Evolutionary conservation across 129 eudicot genomes (phyloP).

Genomic region (Tanacetum coccineum): DNA sequence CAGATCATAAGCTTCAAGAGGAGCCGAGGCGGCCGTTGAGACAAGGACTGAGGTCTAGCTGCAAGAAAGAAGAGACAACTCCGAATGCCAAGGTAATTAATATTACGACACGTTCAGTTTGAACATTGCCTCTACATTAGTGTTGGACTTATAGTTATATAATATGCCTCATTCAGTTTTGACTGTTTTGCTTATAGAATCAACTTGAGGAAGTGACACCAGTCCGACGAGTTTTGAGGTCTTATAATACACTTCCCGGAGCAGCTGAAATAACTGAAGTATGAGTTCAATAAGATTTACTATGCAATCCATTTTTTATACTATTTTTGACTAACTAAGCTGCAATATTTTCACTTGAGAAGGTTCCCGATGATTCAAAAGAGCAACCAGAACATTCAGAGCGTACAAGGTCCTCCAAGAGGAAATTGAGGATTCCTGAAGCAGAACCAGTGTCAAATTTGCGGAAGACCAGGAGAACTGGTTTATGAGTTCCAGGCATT

Average conservation of each 20-base stretch:
- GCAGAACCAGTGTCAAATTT: constrained; percentile 25
- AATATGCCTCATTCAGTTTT: neutral
- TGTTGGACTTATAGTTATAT: neutral
- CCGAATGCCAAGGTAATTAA: constrained; percentile 23
- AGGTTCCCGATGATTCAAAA: constrained; percentile 23
- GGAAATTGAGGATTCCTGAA: constrained; percentile 15
- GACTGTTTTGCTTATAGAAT: constrained; percentile 21
- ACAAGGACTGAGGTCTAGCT: constrained; percentile 29
- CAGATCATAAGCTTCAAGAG: constrained; percentile 18
- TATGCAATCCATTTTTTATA: neutral
- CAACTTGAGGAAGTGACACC: constrained; percentile 25
- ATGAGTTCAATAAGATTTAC: constrained; percentile 9
- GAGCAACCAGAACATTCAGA: constrained; percentile 22
- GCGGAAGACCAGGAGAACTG: constrained; percentile 30
- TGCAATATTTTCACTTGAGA: neutral
- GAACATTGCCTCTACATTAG: neutral
- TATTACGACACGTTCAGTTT: neutral
- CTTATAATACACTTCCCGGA: constrained; percentile 28
- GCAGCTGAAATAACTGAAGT: constrained; percentile 27
- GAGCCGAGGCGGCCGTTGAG: constrained; percentile 21
- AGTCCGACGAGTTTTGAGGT: constrained; percentile 32
- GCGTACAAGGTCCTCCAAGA: constrained; percentile 25
- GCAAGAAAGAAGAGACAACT: constrained; percentile 23
- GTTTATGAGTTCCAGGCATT: constrained; percentile 11
- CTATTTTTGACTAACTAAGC: constrained; percentile 18